Percentiles rank a stretch among this genome's conserved stretches.
Evolutionary conservation across 768 basidiomycete species (phyloP).

Genomic region (Gelatoporia subvermispora): DNA sequence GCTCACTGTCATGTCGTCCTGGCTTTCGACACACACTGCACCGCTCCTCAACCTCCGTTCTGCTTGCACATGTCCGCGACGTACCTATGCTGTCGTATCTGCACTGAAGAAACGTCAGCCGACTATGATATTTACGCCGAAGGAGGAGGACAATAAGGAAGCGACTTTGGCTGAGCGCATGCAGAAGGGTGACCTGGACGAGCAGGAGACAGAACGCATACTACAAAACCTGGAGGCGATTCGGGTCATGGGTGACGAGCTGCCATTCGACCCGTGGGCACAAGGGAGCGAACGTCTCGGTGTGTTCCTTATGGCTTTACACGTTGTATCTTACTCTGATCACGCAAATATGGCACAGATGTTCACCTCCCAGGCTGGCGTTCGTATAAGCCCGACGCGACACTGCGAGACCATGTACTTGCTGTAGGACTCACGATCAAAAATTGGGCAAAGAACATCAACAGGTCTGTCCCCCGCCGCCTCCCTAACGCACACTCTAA

Average conservation of each 20-base stretch:
- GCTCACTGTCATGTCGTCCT: no score
- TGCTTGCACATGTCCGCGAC: no score
- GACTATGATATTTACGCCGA: no score
- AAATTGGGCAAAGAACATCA: conserved; percentile 27
- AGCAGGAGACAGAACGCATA: conserved; percentile 7
- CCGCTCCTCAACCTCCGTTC: no score
- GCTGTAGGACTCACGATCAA: conserved; percentile 2
- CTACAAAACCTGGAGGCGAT: background rate
- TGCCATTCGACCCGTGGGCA: conserved; percentile 13
- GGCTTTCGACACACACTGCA: no score
- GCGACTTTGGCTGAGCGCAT: background rate
- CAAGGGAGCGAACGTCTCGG: conserved; percentile 7
- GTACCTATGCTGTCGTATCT: no score
- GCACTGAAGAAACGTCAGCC: background rate
- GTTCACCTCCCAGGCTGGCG: conserved; percentile 15
- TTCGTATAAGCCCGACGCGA: conserved; percentile 11
- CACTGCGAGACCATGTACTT: conserved; percentile 13
- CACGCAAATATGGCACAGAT: conserved; percentile 10
- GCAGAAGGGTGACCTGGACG: conserved; percentile 8
- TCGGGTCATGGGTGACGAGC: background rate
- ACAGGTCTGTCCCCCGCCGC: conserved; percentile 21
- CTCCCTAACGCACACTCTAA: background rate
- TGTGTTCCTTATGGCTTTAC: background rate
- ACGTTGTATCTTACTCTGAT: background rate
- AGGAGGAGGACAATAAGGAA: conserved; percentile 1